Evolutionary conservation across 495 filamentous ascomycete genomes (phyloP).

Genomic region (Neurospora sp.): DNA sequence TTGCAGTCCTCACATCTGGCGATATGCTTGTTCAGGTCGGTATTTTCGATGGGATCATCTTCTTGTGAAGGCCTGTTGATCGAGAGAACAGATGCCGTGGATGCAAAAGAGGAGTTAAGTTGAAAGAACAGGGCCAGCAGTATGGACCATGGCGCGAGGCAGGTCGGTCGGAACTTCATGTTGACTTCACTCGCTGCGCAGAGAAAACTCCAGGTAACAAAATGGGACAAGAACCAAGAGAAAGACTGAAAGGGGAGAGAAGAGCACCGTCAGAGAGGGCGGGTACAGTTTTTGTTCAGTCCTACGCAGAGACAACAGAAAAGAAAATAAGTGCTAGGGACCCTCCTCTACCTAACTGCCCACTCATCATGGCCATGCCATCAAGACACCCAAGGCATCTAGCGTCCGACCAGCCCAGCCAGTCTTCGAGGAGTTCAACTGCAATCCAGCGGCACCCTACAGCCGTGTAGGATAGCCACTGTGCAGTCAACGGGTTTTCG

Average conservation of each 20-base stretch:
- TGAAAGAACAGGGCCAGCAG: background rate
- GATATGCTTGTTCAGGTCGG: too few species aligned
- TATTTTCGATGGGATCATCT: too few species aligned
- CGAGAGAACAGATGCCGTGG: too few species aligned
- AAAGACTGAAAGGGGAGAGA: too few species aligned
- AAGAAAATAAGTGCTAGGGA: background rate
- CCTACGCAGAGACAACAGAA: background rate
- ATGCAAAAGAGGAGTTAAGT: too few species aligned
- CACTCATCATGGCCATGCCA: too few species aligned
- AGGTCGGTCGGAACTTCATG: background rate
- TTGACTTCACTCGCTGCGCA: background rate
- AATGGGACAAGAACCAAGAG: too few species aligned
- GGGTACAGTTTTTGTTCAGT: background rate
- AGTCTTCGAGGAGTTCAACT: background rate
- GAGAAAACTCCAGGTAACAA: background rate
- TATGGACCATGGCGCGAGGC: background rate
- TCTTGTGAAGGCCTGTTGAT: too few species aligned
- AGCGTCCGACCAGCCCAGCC: background rate
- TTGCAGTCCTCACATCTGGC: too few species aligned
- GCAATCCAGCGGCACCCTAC: background rate
- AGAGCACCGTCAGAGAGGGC: background rate
- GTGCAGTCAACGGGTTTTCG: too few species aligned
- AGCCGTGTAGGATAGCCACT: background rate
- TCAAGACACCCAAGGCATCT: too few species aligned
- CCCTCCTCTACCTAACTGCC: background rate